These are phyloP conservation scores for Erysimum cheiranthoides DNA, from an alignment of 345 rosid species.

Conservation along the genomic window DNA sequence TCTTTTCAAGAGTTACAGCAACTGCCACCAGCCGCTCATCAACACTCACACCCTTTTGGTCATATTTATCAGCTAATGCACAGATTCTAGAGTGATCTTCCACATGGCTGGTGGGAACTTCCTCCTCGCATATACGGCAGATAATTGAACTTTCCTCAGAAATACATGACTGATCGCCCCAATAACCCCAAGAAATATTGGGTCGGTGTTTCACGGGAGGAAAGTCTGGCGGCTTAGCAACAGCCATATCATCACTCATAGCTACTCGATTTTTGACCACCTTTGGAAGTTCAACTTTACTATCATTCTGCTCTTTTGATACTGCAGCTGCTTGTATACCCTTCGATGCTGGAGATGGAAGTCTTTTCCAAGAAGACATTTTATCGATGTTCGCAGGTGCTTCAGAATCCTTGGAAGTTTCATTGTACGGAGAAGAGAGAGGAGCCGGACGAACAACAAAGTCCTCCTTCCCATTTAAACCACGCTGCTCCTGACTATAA, in stretches of 20 bases:
- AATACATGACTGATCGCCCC: constrained; percentile 75
- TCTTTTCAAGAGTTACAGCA: constrained; percentile 79
- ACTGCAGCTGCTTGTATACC: constrained; percentile 53
- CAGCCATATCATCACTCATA: constrained; percentile 54
- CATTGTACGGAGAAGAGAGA: constrained; percentile 44
- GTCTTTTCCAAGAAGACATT: constrained; percentile 83
- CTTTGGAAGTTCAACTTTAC: constrained; percentile 56
- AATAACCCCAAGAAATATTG: constrained; percentile 83
- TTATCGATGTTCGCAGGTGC: constrained; percentile 67
- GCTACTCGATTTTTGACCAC: constrained; percentile 43
- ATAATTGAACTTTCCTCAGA: constrained; percentile 74
- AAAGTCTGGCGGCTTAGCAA: constrained; percentile 51
- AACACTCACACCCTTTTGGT: constrained; percentile 71
- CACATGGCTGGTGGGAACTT: constrained; percentile 72
- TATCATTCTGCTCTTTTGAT: constrained; percentile 53
- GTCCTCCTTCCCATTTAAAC: constrained; percentile 67
- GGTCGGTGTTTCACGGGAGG: constrained; percentile 60
- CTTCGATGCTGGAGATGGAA: constrained; percentile 72
- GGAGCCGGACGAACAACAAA: constrained; percentile 48
- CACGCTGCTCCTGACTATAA: constrained; percentile 92
- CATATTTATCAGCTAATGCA: constrained; percentile 84
- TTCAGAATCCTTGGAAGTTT: constrained; percentile 54
- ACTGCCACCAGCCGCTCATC: constrained; percentile 74
- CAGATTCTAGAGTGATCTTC: constrained; percentile 91
- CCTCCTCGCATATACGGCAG: constrained; percentile 95